phyloP scores from a whole-genome alignment of 352 stramenopile genomes.

The Phytopythium aichiense region DNA sequence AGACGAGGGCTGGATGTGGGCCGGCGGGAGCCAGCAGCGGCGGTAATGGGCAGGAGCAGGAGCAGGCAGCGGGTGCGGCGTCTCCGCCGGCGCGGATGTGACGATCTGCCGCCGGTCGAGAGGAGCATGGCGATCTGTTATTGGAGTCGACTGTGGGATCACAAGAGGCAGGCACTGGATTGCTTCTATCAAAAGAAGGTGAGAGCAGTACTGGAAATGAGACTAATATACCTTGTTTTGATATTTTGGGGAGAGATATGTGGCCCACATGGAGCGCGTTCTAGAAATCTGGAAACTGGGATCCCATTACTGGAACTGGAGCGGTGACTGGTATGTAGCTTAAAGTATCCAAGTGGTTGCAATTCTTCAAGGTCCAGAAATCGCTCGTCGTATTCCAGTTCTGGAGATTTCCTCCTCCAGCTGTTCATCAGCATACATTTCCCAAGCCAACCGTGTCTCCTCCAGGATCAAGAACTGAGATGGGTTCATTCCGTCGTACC shows the following conservation, averaged over 20 bases:
- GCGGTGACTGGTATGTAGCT: neutral
- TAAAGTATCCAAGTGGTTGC: neutral
- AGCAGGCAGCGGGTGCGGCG: neutral
- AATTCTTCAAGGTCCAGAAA: neutral
- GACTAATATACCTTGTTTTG: neutral
- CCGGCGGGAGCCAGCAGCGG: too few species aligned
- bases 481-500: slow-evolving; percentile 6
- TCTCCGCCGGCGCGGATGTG: neutral
- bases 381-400: neutral
- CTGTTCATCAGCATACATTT: neutral
- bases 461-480: slow-evolving; percentile 4
- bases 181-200: neutral
- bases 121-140: neutral
- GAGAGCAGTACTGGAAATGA: neutral
- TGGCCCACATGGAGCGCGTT: neutral
- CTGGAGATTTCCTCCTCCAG: neutral
- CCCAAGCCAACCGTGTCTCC: neutral
- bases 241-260: neutral
- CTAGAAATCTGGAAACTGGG: neutral
- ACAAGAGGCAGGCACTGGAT: too few species aligned
- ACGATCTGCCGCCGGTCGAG: neutral
- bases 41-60: neutral
- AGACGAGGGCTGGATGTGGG: too few species aligned
- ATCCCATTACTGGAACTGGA: neutral
- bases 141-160: neutral